These are phyloP conservation scores for Phaseolus coccineus DNA, from an alignment of 331 rosid genomes.

Conservation along the genomic window DNA sequence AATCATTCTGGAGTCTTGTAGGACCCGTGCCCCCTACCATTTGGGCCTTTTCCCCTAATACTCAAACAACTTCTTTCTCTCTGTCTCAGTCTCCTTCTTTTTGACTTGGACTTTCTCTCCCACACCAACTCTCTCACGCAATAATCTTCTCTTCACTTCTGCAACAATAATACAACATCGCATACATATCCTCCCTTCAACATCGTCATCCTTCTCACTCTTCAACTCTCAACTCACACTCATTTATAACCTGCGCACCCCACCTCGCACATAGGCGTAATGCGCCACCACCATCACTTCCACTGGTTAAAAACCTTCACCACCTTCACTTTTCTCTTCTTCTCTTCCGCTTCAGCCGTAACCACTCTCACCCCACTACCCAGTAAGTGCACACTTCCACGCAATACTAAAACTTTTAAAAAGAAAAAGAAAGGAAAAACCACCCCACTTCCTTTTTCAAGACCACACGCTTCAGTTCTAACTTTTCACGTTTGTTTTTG, in stretches of 20 bases:
- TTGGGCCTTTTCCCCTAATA: constrained; percentile 36
- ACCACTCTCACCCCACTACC: constrained; percentile 46
- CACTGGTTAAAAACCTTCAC: constrained; percentile 48
- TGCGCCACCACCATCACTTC: constrained; percentile 42
- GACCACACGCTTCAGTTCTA: neutral
- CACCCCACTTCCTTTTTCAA: neutral
- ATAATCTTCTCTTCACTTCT: neutral
- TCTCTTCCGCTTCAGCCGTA: constrained; percentile 57
- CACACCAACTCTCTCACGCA: constrained; percentile 39
- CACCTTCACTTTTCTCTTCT: constrained; percentile 61
- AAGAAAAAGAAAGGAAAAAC: neutral
- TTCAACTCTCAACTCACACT: neutral
- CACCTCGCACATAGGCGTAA: constrained; percentile 63
- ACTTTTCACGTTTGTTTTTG: neutral
- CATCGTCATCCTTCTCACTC: neutral
- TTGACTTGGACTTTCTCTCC: constrained; percentile 35
- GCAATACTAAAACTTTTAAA: neutral
- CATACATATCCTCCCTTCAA: neutral
- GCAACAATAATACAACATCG: constrained; percentile 38
- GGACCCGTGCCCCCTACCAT: constrained; percentile 44
- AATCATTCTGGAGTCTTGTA: constrained; percentile 48
- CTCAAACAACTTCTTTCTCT: constrained; percentile 47
- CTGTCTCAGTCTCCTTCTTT: constrained; percentile 34
- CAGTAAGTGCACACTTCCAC: constrained; percentile 46
- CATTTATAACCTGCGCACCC: constrained; percentile 12